Base-by-base conservation (phyloP, 2,329 filamentous ascomycete genomes). In the Thelonectria blattea region DNA sequence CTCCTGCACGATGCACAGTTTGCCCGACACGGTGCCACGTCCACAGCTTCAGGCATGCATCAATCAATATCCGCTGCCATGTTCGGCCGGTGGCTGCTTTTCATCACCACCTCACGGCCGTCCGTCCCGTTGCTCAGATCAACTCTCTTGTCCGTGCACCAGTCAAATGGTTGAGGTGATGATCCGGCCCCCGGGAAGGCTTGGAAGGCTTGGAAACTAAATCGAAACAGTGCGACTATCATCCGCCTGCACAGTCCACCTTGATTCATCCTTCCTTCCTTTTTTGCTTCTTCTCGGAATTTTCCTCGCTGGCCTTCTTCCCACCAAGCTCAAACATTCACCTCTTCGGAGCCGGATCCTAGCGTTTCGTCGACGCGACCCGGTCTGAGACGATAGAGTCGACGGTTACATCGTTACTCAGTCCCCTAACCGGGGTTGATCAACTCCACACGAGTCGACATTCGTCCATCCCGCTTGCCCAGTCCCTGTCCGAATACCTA, bases 381-480 rank as follows among this genome's bases (percentile, higher is more conserved):
- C 60, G 22, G 48, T 67, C 45, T 68, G 65, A 61, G 63, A 68
- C 65, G 63, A 56, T 46, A 60, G 48, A 43, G 52, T 43, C 48
- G 48, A 64, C 59, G 56, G 65, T 64, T 61, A 64, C 58, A 67
- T 61, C 53, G 60, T 52, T 39, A 51, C 39, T n/a, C 55, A 43
- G 41, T 56, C 58, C 47, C 58, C 58, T 60, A 17, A 48, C 58
- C 43, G 53, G 63, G 58, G 58, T 53, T 60, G 58, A 20, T 43
- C n/a, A 39, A 61, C 55, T 61, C 61, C 58, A 55, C 58, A 55
- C 46, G 52, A 46, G 47, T 59, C 61, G 56, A 24, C 61, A 52
- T 57, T 34, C 54, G 37, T 45, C 45, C 57, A 46, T 27, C 45
- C 52, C 37, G 50, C 37, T 22, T 41, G 22, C 39, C 15, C 52